Base-by-base conservation (phyloP, 2,329 filamentous ascomycete genomes). In the Ascosphaera pollenicola region DNA sequence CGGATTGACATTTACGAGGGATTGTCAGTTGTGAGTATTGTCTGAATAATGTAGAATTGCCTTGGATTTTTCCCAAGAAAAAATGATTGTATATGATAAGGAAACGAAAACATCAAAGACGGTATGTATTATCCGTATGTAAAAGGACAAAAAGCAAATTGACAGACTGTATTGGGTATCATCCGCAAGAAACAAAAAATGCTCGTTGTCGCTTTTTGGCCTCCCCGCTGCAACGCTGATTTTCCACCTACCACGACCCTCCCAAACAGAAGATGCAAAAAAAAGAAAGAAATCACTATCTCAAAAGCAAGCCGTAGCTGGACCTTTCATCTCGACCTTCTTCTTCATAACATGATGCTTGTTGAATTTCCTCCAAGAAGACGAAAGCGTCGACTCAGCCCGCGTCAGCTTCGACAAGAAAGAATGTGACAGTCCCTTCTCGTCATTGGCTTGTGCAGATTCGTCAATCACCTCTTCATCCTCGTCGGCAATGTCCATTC, bases 401-500 rank as follows among this genome's bases (percentile, higher is more conserved):
- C n/a, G 30, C 30, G 30, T 7, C 3, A 32, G n/a, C 30, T 13
- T 32, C n/a, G 30, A 32, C 10, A 32, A 5, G 5, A 32, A 32
- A 15, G 30, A 32, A 32, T 32, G 30, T n/a, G n/a, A 13, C n/a
- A 32, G 5, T 3, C n/a, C 30, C 30, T 32, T 32, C 30, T 13
- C 30, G 11, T 32, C 30, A n/a, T 32, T 5, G 11, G 5, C 11
- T 5, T 6, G 30, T 5, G 3, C 6, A 32, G n/a, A 32, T 15
- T 32, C 30, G n/a, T 41, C 38, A 16, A 24, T 24, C 10, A 40
- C 40, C 8, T 43, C 32, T 11, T 46, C 44, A 13, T 50, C 49
- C 8, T 59, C 56, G 3, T 58, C 55, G 7, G 56, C 52, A 3
- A 61, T 41, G 47, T 61, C 57, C 56, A 63, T 57, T 15, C 60